Evolutionary conservation across 1,284 basidiomycete species (phyloP), one percentile per base, ranked within the genome.

Genomic region (Wolfiporia cocos): DNA sequence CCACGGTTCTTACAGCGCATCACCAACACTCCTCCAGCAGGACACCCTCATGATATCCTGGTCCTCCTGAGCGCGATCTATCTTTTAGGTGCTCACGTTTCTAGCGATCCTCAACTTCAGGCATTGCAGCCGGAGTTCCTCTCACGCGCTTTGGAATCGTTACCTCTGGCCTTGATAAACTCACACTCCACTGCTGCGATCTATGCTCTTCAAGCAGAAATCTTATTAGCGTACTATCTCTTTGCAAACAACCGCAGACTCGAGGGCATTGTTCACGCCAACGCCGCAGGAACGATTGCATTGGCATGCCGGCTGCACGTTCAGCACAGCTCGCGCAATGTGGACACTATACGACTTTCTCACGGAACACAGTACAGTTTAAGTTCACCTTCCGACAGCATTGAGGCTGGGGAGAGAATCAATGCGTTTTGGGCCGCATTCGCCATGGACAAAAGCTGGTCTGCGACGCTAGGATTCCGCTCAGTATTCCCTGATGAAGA

Each of bases 321-420:
- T 28, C 55, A 63, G 15, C 57, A 62, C 34, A 51, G 47, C 46
- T 29, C 37, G 10, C 41, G 37, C 20, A 49, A 44, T 15, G 43
- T 48, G 14, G 15, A 15, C 6, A 20, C 18, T 15, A 9, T 4
- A 20, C 26, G 39, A 40, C 21, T 42, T 7, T 28, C 40, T 11
- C 49, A 39, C 30, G 28, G 34, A 36, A 20, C 44, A 38, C 14
- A 46, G 17, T 55, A 44, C 39, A 46, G 49, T 21, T 51, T 54
- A 17, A 65, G 66, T 20, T 55, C 61, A 1, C 58, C 65, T 3
- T 51, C 46, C 5, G 67, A 71, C 50, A 40, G 55, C 1, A 52
- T 68, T 9, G 66, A 70, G 44, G 66, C 71, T 39, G 65, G 64
- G 14, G 71, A 74, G 50, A 61, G 68, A 9, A 69, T 73, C 52